These are phyloP conservation scores for Thinopyrum elongatum DNA, from an alignment of 176 grass and related monocot species.

Conservation along the genomic window DNA sequence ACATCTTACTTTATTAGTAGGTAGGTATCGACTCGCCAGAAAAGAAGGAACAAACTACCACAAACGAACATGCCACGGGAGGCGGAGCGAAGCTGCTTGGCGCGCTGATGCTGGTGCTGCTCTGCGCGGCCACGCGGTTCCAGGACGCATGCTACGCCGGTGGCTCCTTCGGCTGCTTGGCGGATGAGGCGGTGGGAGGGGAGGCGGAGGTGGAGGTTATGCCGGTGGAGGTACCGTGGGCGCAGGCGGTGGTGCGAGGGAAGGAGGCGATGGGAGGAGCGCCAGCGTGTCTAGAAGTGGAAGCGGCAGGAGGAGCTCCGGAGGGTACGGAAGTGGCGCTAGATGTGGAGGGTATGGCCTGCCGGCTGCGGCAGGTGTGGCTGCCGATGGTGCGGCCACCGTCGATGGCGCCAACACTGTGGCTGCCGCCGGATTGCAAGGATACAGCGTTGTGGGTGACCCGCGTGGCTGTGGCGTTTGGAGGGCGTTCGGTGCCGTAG, in stretches of 20 bases:
- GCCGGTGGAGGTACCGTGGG: neutral
- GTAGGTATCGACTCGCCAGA: no score
- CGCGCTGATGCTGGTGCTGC: constrained; percentile 11
- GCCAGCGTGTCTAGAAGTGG: neutral
- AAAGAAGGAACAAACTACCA: no score
- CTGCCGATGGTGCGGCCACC: neutral
- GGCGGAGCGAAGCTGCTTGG: neutral
- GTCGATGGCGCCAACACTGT: neutral
- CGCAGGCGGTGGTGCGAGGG: neutral
- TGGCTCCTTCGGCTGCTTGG: neutral
- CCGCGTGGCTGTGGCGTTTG: neutral
- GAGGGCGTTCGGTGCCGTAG: neutral
- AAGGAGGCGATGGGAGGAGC: neutral
- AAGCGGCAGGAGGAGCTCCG: neutral
- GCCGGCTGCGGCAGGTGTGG: neutral
- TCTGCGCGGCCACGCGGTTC: constrained; percentile 21
- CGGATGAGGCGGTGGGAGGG: neutral
- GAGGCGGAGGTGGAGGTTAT: neutral
- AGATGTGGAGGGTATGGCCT: no score
- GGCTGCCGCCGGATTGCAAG: neutral
- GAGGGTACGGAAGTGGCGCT: no score
- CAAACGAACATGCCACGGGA: neutral
- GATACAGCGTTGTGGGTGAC: neutral
- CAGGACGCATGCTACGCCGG: neutral
- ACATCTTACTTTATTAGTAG: no score